phyloP scores from a whole-genome alignment of 176 grass and related monocot species.

The Aegilops bicornis region DNA sequence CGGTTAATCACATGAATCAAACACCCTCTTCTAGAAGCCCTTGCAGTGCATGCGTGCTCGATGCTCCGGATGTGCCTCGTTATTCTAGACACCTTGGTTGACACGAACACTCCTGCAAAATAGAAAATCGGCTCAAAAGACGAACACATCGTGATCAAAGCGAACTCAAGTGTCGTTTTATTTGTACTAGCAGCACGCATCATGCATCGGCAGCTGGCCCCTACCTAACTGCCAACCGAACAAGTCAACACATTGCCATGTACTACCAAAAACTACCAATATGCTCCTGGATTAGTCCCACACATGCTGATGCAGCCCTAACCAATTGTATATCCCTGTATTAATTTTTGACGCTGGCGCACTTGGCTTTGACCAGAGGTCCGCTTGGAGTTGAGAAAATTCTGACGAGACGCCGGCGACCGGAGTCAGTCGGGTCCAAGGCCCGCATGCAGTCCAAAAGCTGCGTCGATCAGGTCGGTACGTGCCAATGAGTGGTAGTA shows the following conservation, averaged over 20 bases:
- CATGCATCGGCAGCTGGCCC: slow-evolving; percentile 17
- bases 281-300: slow-evolving; percentile 13
- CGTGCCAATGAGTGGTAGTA: background rate
- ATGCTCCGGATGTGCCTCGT: slow-evolving; percentile 3
- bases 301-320: slow-evolving; percentile 23
- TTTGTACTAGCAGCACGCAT: background rate
- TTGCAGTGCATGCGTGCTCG: slow-evolving; percentile 7
- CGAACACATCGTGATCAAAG: background rate
- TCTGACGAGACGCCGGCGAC: background rate
- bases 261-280: background rate
- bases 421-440: slow-evolving; percentile 38
- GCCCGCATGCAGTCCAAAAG: slow-evolving; percentile 13
- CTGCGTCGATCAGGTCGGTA: slow-evolving; percentile 28
- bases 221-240: slow-evolving; percentile 1
- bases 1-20: background rate
- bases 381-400: slow-evolving; percentile 13
- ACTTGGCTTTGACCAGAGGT: slow-evolving; percentile 41
- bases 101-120: slow-evolving; percentile 6
- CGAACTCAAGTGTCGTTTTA: slow-evolving; percentile 7
- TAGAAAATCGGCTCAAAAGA: background rate
- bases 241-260: slow-evolving; percentile 27
- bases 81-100: slow-evolving; percentile 14
- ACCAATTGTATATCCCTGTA: slow-evolving; percentile 23
- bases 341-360: slow-evolving; percentile 17
- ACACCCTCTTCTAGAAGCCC: slow-evolving; percentile 28